Evolutionary conservation across 371 early-diverging fungal genomes (phyloP).

Genomic region (Mucor racemosus): DNA sequence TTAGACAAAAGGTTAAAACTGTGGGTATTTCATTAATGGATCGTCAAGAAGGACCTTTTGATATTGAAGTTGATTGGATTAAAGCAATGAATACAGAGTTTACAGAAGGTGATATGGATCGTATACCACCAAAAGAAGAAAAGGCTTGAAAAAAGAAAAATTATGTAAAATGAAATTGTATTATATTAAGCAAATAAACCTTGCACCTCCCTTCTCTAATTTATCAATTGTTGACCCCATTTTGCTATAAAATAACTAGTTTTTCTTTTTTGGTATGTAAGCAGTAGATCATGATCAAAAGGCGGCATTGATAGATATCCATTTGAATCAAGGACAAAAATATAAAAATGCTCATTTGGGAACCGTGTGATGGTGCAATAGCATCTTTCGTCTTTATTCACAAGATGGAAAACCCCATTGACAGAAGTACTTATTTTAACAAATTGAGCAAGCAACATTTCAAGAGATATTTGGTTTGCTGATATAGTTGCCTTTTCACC

Average conservation of each 20-base stretch:
- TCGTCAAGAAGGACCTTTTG: slow-evolving; percentile 84
- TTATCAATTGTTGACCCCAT: not conserved
- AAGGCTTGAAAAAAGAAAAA: not conserved
- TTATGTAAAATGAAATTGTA: not conserved
- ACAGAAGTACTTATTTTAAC: not conserved
- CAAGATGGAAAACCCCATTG: not conserved
- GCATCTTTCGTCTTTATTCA: not conserved
- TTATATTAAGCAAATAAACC: slow-evolving; percentile 3
- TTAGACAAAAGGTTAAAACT: slow-evolving; percentile 81
- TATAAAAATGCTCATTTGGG: slow-evolving; percentile 1
- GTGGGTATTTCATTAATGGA: slow-evolving; percentile 89
- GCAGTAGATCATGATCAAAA: not conserved
- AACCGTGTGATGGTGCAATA: slow-evolving; percentile 2
- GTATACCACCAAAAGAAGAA: slow-evolving; percentile 24
- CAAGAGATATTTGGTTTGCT: not conserved
- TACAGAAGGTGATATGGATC: slow-evolving; percentile 74
- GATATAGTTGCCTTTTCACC: not conserved
- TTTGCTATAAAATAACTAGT: not conserved
- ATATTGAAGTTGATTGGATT: slow-evolving; percentile 89
- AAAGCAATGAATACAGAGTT: slow-evolving; percentile 78
- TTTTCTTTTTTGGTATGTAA: not conserved
- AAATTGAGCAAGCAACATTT: not conserved
- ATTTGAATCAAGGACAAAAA: not conserved
- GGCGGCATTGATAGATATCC: not conserved
- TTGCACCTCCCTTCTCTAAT: not conserved